Base-by-base conservation (phyloP, 2,329 filamentous ascomycete species). In the Zymoseptoria crescenta region DNA sequence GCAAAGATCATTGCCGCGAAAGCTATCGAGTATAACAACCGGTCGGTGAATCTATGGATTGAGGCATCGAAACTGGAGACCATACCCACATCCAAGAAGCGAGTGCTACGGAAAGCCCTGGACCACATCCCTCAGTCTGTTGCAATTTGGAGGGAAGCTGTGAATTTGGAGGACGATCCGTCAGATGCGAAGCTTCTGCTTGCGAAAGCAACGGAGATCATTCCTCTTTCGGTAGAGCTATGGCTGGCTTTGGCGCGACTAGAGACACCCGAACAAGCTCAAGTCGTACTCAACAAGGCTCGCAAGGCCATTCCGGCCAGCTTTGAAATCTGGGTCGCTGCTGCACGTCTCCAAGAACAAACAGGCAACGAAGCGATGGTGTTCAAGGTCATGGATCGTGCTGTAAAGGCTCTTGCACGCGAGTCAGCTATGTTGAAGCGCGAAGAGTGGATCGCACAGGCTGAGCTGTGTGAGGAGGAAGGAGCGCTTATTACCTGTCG, bases 371-470 rank as follows among this genome's bases (percentile, higher is more conserved):
- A 85, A 20, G 81, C 83, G 56, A 91, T 88, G 76, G 84, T 92
- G 8, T 70, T 74, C 68, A 95, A 91, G 68, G 89, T 97, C 59
- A 96, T 99, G 89, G 93, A 94, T 73, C 88, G 91, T 77, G 94
- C 90, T 51, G 85, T 96, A 30, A 90, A 95, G 69, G 86, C 91
- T 20, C 80, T 99, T 30, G 91, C 87, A 45, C 91, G 91, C 69
- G 91, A 96, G 70, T 92, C 89, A 28, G 93, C 94, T 9, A 99
- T 99, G 95, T 84, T 94, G 48, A 96, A 96, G 74, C 87, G 95
- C 49, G 94, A 99, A 72, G 92, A 96, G 67, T 99, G 94, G 94
- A 95, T 99, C 56, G 81, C 84, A 4, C 91, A 97, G 74, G 95
- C 94, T 0, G 94, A 99, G 73, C 89, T 89, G 64, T 97, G 93